Base-by-base conservation (phyloP, 495 filamentous ascomycete genomes). In the Xylaria scruposa region DNA sequence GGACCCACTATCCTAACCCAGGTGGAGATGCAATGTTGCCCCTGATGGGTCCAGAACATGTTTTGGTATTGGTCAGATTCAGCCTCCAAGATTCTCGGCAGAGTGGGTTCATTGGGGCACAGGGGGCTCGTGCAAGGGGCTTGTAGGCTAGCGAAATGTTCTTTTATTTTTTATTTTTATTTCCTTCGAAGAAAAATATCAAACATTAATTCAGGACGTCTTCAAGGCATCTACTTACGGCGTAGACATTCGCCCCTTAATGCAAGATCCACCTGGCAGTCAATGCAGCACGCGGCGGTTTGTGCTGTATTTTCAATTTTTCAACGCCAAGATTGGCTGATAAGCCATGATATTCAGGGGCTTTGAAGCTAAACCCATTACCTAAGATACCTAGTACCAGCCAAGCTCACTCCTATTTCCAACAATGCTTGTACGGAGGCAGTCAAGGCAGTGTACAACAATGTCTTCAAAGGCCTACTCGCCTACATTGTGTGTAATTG, bases 301-400 rank as follows among this genome's bases (percentile, higher is more conserved):
- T 17, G 24, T 54, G 38, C 0, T 42, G 36, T 38, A 5, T 42
- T 42, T 13, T 42, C 9, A 42, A 44, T 67, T n/a, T 40, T 54
- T 44, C n/a, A 24, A 54, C 4, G 65, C 65, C 65, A 67, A 67
- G 65, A 31, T 56, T 67, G 36, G 47, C 21, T 67, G 10, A 44
- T 36, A 21, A n/a, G n/a, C 40, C 17, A 51, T 44, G 65, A 67
- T 67, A 17, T 67, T 67, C 63, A 67, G 63, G 63, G 63, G 63
- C 46, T 51, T 31, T 53, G 31, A 26, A 26, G 38, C 62, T 63
- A 29, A 10, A 2, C 8, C 9, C 8, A 9, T 0, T 40, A 40
- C 38, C 38, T 40, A 42, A 42, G 36, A 38, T 38, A 38, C 29
- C 29, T 31, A 10, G 38, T 42, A 42, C 38, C 10, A 38, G 36